A percentile compares a stretch with the other conserved stretches of the same genome.
These are phyloP conservation scores for Chlorella sp. DNA, from an alignment of 139 green algal species.

Conservation along the genomic window DNA sequence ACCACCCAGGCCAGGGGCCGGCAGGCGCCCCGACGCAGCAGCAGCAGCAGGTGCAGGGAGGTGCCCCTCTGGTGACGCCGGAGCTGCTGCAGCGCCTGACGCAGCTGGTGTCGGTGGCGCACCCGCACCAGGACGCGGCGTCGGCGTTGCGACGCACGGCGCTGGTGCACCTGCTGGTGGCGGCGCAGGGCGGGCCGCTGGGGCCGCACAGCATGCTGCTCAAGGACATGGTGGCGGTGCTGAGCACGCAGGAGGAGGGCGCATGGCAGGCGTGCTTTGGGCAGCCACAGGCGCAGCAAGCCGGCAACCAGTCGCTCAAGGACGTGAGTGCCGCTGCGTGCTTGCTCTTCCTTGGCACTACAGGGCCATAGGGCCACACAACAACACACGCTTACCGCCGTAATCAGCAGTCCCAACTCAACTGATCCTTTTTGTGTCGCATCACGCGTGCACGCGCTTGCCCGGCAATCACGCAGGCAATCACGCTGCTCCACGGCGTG, in stretches of 20 bases:
- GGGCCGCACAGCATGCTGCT: neutral
- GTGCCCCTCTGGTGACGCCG: neutral
- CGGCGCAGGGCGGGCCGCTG: neutral
- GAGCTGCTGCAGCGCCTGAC: neutral
- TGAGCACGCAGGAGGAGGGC: neutral
- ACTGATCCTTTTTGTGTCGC: too few species aligned
- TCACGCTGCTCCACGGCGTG: neutral
- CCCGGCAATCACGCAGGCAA: neutral
- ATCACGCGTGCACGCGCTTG: too few species aligned
- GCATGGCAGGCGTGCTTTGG: neutral
- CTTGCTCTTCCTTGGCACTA: too few species aligned
- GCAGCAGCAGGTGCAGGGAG: neutral
- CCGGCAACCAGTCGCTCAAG: neutral
- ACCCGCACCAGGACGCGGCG: neutral
- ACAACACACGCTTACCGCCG: too few species aligned
- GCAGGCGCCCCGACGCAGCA: neutral
- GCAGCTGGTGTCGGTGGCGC: neutral
- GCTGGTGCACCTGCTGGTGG: neutral
- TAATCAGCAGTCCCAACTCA: too few species aligned
- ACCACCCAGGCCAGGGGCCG: neutral
- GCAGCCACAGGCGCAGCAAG: too few species aligned
- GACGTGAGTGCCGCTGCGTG: neutral
- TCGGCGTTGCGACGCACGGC: neutral
- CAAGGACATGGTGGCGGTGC: neutral
- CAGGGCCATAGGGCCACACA: too few species aligned